These are phyloP conservation scores for Penicillium ochrochloron DNA, from an alignment of 495 filamentous ascomycete species.

Conservation along the genomic window DNA sequence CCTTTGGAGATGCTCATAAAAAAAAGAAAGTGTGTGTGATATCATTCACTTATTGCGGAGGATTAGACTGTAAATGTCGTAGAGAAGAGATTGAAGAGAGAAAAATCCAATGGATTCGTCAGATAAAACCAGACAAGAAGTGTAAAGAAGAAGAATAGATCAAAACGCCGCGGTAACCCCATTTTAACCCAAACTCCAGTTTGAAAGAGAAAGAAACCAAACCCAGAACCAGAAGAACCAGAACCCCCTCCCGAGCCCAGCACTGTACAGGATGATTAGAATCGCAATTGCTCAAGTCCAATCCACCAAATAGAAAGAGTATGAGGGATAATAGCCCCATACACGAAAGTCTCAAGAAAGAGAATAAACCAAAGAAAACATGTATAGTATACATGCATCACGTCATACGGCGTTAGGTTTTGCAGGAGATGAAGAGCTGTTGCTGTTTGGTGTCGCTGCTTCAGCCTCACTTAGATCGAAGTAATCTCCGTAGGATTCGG, in stretches of 20 bases:
- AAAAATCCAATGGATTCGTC: slow-evolving; percentile 2
- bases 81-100: slow-evolving; percentile 4
- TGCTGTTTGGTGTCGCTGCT: not conserved
- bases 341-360: slow-evolving; percentile 14
- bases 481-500: slow-evolving; percentile 50
- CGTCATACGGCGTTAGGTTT: slow-evolving; percentile 39
- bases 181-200: slow-evolving; percentile 21
- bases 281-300: slow-evolving; percentile 25
- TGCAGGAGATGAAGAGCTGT: slow-evolving; percentile 5
- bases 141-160: slow-evolving; percentile 6
- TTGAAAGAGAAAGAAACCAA: not conserved
- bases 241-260: slow-evolving; percentile 18
- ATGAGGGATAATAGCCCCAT: slow-evolving; percentile 28
- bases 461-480: slow-evolving; percentile 32
- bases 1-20: not conserved
- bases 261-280: slow-evolving; percentile 35
- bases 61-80: not conserved
- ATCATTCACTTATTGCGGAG: not conserved
- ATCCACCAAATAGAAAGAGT: slow-evolving; percentile 7
- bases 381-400: slow-evolving; percentile 48
- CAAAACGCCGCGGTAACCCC: slow-evolving; percentile 17
- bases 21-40: not conserved
- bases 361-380: slow-evolving; percentile 27
- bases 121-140: slow-evolving; percentile 12
- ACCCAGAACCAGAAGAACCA: slow-evolving; percentile 4